Conservation (phyloP, 192 early-diverging fungal species). For the Umbelopsis isabellina region DNA sequence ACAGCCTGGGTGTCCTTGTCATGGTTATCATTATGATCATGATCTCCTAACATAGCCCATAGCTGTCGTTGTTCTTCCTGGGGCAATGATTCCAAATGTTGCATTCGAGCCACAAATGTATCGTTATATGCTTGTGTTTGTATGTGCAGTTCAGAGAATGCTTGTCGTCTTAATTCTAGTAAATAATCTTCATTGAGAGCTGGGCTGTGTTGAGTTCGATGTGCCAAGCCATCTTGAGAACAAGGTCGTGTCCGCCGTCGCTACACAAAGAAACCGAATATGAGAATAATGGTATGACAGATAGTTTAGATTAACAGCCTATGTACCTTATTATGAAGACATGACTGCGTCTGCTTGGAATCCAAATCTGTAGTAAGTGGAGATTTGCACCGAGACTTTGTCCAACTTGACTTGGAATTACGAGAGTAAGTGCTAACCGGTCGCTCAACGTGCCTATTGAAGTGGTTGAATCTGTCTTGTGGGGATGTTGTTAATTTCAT, state of each 20-base stretch:
- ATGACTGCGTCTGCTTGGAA: not conserved
- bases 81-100: not conserved
- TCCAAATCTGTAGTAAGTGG: not conserved
- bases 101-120: constrained; percentile 24
- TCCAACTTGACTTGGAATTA: constrained; percentile 3
- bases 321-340: not conserved
- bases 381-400: constrained; percentile 19
- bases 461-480: constrained; percentile 16
- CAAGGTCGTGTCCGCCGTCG: constrained; percentile 8
- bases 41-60: not conserved
- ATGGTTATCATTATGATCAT: constrained; percentile 9
- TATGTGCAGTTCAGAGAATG: constrained; percentile 15
- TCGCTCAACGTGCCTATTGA: constrained; percentile 10
- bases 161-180: constrained; percentile 19
- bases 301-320: not conserved
- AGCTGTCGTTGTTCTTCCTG: not conserved
- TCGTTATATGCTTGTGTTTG: constrained; percentile 29
- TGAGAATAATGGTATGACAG: not conserved
- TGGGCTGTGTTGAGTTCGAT: not conserved
- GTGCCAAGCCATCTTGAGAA: not conserved
- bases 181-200: not conserved
- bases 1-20: constrained; percentile 13
- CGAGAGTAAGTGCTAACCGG: not conserved
- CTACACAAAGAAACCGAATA: not conserved
- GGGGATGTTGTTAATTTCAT: constrained; percentile 14